Evolutionary conservation across 805 yeast species (phyloP), one percentile per base, ranked within the genome.

Genomic region (Wickerhamomyces queroliae): DNA sequence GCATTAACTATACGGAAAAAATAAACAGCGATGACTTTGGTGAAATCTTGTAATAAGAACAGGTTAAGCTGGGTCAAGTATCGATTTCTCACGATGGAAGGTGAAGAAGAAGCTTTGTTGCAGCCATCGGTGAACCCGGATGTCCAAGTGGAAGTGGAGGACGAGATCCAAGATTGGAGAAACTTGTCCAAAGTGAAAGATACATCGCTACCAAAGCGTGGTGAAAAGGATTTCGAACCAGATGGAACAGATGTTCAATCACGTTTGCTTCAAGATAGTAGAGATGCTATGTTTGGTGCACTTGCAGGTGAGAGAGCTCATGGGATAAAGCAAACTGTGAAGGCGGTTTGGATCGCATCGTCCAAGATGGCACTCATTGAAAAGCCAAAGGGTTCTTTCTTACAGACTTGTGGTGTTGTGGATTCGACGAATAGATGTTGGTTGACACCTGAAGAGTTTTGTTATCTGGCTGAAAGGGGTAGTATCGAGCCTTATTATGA

Each of bases 211-310:
- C 90, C 90, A 3, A 83, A 78, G 47, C 64, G 91, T 44, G 95
- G 96, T 2, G 89, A 79, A 41, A 90, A 90, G 56, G 95, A 86
- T 48, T 84, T 78, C 48, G 95, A 80, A 43, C 95, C 95, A 0
- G 91, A 83, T 55, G 88, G 86, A 1, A 80, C 89, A 0, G 49
- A 52, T 6, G 54, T 65, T 6, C 93, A 85, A 55, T 56, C 51
- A 5, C 43, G 55, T 4, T 58, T 64, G 15, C 65, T 90, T 5
- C 61, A 64, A 10, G 66, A 66, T 20, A 77, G 91, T 10, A 65
- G 85, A 38, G 61, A 72, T 23, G 78, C 82, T 22, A 89, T 90
- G 95, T 87, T 75, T 53, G 63, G 66, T 3, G 90, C 95, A 0
- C 62, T 89, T 22, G 53, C 50, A 1, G 64, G 65, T 3, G 64